Percentiles rank a stretch among this genome's conserved stretches.
These are phyloP conservation scores for Rehmannia glutinosa DNA, from an alignment of 257 asterid species.

Conservation along the genomic window DNA sequence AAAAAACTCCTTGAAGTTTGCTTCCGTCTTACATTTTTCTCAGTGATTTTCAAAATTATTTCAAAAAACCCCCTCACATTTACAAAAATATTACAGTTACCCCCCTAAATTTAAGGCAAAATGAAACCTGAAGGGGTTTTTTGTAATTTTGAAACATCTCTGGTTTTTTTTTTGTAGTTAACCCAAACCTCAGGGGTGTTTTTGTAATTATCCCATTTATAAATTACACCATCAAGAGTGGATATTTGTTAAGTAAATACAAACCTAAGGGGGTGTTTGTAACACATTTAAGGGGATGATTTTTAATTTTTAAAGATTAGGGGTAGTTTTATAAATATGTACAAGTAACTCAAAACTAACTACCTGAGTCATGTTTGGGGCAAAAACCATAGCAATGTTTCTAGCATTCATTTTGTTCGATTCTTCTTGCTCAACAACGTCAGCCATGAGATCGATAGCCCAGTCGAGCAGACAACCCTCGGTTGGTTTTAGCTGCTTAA, in stretches of 20 bases:
- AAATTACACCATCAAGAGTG: too few species aligned
- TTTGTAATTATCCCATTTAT: not conserved
- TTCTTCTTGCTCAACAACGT: slow-evolving; percentile 72
- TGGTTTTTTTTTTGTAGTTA: not conserved
- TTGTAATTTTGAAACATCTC: not conserved
- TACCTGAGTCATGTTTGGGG: slow-evolving; percentile 97
- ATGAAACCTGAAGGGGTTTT: not conserved
- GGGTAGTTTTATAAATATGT: too few species aligned
- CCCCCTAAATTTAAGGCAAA: not conserved
- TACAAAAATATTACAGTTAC: too few species aligned
- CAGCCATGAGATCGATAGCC: slow-evolving; percentile 96
- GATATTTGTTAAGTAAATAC: too few species aligned
- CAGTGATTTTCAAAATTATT: too few species aligned
- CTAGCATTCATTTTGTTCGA: slow-evolving; percentile 88
- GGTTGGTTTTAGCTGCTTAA: slow-evolving; percentile 61
- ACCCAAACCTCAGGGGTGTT: not conserved
- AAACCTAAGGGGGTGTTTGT: too few species aligned
- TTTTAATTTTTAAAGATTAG: too few species aligned
- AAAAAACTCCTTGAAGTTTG: not conserved
- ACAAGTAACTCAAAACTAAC: too few species aligned
- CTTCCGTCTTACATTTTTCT: too few species aligned
- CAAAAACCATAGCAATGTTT: slow-evolving; percentile 86
- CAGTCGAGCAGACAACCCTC: slow-evolving; percentile 69
- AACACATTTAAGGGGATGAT: too few species aligned
- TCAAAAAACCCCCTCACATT: too few species aligned